Evolutionary conservation across 2,329 filamentous ascomycete genomes (phyloP), one percentile per base, ranked within the genome.

Genomic region (Talaromyces albobiverticillius): DNA sequence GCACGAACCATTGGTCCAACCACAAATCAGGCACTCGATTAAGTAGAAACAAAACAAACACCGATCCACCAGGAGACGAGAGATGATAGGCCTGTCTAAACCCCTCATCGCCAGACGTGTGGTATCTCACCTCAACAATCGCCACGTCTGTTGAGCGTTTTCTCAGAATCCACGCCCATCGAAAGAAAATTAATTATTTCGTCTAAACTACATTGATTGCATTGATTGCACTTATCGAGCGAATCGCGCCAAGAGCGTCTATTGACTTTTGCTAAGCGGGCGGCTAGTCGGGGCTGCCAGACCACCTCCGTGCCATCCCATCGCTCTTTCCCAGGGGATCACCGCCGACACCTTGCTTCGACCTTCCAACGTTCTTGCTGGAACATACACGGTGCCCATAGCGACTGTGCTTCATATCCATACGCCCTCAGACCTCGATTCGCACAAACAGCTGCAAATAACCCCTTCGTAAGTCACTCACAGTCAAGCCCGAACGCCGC

Each of bases 31-130:
- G 26, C 26, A 38, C 47, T 50, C 47, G 36, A 50, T 50, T 50
- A 18, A 23, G 47, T 40, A 50, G 47, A 42, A 50, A 42, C 14
- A 50, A 38, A 50, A 50, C 47, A 50, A 50, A 50, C 47, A 50
- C 47, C 10, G 2, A n/a, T n/a, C n/a, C n/a, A n/a, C n/a, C n/a
- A n/a, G n/a, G 32, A 7, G 40, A 13, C 40, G 11, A 1, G n/a
- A n/a, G n/a, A n/a, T 42, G 38, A 51, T 43, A 42, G 36, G 38
- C 36, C 22, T 18, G 5, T 42, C 23, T 51, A 51, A 49, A 41
- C 48, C 36, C 25, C 36, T 32, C 48, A 43, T 29, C 38, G 23
- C 38, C 47, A 42, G 25, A 20, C 26, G 10, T 10, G 26, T 10
- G 10, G 26, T 29, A 29, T 29, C 10, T 29, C 26, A 5, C 26